Evolutionary conservation across 768 basidiomycete species (phyloP), one percentile per base, ranked within the genome.

Genomic region (Steccherinum ochraceum): DNA sequence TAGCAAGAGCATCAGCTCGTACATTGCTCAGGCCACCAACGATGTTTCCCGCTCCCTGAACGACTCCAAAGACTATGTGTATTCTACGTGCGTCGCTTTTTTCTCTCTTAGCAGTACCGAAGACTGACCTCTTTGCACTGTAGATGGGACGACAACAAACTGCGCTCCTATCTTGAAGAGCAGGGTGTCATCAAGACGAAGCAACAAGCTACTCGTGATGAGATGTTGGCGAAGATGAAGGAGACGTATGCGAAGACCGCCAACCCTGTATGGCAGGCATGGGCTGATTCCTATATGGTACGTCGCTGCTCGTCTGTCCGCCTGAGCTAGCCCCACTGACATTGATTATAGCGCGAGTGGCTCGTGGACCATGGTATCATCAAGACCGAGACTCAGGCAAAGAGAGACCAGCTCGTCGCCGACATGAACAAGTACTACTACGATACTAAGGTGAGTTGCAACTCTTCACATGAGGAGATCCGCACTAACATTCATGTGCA

Each of bases 241-340:
- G 72, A 80, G 25, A 74, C 81, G 0, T 93, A 92, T 62, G 79
- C 78, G 35, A 72, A 74, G 46, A 73, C 79, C 4, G 61, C 81
- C 19, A 69, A 76, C 50, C 86, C 87, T 2, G 66, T 86, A 30
- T 98, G 89, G 81, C 73, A 89, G 19, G 79, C 83, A 2, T 98
- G 95, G 94, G 84, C 83, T 49, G 86, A 89, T 63, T 84, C 81
- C 2, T 88, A 89, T 64, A 80, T 93, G 46, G 87, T 88, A 54
- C 46, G 83, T 64, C 21, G 3, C 5, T 27, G n/a, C n/a, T 12
- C 11, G 42, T 27, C 21, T 19, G 11, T 30, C 7, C 20, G 12
- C 25, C 21, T 27, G 5, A 27, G 30, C 3, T 5, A 21, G 2
- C 7, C 7, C 41, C 41, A 10, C 41, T 43, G 18, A 23, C 19